A percentile compares a stretch with the other conserved stretches of the same genome.
These are phyloP conservation scores for Fusarium tanahbumbuense DNA, from an alignment of 2,329 filamentous ascomycete genomes.

Conservation along the genomic window DNA sequence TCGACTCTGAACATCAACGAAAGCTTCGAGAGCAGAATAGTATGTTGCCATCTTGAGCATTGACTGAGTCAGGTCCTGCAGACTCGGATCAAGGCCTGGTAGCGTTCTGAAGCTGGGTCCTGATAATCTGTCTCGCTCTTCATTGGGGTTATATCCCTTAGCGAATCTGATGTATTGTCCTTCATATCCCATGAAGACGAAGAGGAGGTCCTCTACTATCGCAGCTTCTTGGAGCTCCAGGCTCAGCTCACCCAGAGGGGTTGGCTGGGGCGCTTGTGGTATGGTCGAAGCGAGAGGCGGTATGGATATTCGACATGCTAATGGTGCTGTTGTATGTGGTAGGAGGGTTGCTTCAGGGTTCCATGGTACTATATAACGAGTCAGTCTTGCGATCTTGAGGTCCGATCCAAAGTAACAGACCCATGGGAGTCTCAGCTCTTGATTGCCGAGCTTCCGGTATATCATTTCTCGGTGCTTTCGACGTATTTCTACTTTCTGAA, in stretches of 20 bases:
- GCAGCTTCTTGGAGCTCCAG: constrained; percentile 86
- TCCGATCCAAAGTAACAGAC: constrained; percentile 51
- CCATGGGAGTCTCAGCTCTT: constrained; percentile 61
- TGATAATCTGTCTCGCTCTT: constrained; percentile 87
- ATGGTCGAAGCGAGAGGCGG: constrained; percentile 82
- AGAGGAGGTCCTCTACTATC: constrained; percentile 90
- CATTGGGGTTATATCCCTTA: constrained; percentile 82
- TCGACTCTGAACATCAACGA: constrained; percentile 92
- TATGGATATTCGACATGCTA: constrained; percentile 72
- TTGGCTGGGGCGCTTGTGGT: constrained; percentile 74
- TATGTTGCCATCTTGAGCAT: constrained; percentile 97
- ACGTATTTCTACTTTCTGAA: constrained; percentile 53
- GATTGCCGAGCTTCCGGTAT: constrained; percentile 57
- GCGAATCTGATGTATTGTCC: constrained; percentile 95
- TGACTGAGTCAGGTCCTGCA: constrained; percentile 85
- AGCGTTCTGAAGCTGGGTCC: constrained; percentile 85
- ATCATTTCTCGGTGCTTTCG: constrained; percentile 56
- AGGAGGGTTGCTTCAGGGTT: constrained; percentile 82
- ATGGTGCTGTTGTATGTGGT: constrained; percentile 73
- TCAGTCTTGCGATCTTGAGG: constrained; percentile 29
- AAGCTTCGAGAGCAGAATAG: constrained; percentile 89
- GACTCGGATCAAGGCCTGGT: constrained; percentile 87
- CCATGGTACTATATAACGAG: constrained; percentile 67
- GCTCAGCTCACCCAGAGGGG: constrained; percentile 78
- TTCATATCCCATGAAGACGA: constrained; percentile 98